Percentiles rank a stretch among this genome's conserved stretches.
phyloP scores from a whole-genome alignment of 1,139 yeast genomes.

The Starmera stellimalicola region DNA sequence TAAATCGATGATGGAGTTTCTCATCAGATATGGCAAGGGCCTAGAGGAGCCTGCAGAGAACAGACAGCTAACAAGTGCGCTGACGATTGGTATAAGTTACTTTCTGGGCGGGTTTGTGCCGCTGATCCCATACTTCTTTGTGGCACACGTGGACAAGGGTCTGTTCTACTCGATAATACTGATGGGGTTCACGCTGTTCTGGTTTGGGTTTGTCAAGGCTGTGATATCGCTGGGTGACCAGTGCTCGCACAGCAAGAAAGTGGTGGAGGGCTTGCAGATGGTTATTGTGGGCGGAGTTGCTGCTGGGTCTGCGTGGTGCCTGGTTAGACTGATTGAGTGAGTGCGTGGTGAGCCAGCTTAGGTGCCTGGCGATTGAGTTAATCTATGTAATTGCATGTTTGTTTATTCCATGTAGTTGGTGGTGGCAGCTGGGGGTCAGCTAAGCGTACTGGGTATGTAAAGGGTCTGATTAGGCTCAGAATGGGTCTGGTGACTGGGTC shows the following conservation, averaged over 20 bases:
- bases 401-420: no score
- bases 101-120: constrained; percentile 76
- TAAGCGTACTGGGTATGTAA: no score
- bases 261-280: constrained; percentile 84
- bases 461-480: no score
- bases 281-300: constrained; percentile 88
- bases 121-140: constrained; percentile 70
- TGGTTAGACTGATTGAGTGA: constrained; percentile 69
- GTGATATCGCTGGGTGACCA: constrained; percentile 76
- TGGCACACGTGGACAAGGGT: constrained; percentile 64
- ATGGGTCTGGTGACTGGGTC: no score
- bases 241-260: constrained; percentile 50
- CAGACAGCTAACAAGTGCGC: constrained; percentile 63
- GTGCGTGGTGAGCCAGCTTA: no score
- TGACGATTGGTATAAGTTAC: constrained; percentile 69
- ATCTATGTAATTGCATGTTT: no score
- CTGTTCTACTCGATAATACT: constrained; percentile 65
- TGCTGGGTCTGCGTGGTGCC: constrained; percentile 94
- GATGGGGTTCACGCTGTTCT: constrained; percentile 78
- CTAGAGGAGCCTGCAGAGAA: constrained; percentile 80
- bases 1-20: constrained; percentile 60
- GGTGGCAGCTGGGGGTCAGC: no score
- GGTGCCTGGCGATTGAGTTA: no score
- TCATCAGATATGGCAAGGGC: constrained; percentile 69
- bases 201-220: constrained; percentile 83